These are phyloP conservation scores for Cymbopogon flexuosus DNA, from an alignment of 202 grass and related monocot species.

Conservation along the genomic window DNA sequence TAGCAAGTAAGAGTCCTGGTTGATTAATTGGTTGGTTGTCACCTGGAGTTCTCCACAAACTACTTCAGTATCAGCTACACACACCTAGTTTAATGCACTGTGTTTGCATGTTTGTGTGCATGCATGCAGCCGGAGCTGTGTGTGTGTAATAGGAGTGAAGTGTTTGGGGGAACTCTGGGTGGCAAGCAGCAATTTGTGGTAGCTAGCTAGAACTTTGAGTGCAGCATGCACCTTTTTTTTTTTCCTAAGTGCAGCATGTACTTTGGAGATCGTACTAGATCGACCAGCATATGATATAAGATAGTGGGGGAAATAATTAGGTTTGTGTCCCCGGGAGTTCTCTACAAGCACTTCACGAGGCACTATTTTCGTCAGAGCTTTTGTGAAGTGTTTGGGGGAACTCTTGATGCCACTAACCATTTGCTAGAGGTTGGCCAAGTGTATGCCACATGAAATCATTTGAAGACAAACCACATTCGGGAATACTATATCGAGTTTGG, in stretches of 20 bases:
- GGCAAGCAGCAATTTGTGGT: background rate
- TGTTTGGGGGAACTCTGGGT: constrained; percentile 49
- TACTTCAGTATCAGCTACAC: constrained; percentile 33
- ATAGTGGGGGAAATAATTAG: background rate
- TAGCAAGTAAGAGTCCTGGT: background rate
- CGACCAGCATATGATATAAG: background rate
- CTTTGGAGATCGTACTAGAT: background rate
- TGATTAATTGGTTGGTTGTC: constrained; percentile 33
- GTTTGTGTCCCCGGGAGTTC: constrained; percentile 28
- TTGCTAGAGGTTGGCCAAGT: background rate
- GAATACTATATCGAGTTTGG: background rate
- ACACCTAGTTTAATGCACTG: constrained; percentile 1
- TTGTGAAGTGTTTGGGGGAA: constrained; percentile 54
- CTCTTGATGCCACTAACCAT: constrained; percentile 8
- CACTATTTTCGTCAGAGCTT: background rate
- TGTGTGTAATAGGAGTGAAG: constrained; percentile 26
- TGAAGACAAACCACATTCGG: background rate
- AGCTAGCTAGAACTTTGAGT: background rate
- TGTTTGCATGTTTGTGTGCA: background rate
- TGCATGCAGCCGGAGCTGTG: background rate
- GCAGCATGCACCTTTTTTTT: background rate
- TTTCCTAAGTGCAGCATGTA: background rate
- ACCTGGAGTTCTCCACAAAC: constrained; percentile 49
- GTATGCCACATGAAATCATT: background rate
- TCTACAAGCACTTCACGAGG: constrained; percentile 35